phyloP scores from a whole-genome alignment of 2,329 filamentous ascomycete species.

The Aspergillus ustus region DNA sequence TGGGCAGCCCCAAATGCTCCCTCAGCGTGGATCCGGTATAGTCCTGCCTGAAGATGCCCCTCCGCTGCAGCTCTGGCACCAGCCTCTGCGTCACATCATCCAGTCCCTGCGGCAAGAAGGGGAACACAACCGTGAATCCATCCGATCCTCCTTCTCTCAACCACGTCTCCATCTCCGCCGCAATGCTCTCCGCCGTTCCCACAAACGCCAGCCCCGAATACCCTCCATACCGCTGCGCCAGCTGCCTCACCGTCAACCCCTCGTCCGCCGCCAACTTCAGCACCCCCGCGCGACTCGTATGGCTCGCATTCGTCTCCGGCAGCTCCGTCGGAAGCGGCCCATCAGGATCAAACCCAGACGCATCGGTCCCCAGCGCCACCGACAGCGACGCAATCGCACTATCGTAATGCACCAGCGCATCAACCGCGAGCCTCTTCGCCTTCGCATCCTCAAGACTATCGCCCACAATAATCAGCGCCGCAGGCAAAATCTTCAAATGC shows the following conservation, averaged over 20 bases:
- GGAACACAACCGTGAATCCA: slow-evolving; percentile 58
- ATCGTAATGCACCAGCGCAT: slow-evolving; percentile 60
- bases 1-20: slow-evolving; percentile 59
- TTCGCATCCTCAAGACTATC: slow-evolving; percentile 56
- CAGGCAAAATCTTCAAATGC: slow-evolving; percentile 58
- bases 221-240: slow-evolving; percentile 56
- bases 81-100: slow-evolving; percentile 54
- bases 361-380: slow-evolving; percentile 54
- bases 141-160: slow-evolving; percentile 54
- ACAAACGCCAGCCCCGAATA: slow-evolving; percentile 58
- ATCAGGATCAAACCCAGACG: slow-evolving; percentile 55
- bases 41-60: slow-evolving; percentile 57
- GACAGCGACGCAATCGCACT: slow-evolving; percentile 59
- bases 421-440: slow-evolving; percentile 54
- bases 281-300: slow-evolving; percentile 52
- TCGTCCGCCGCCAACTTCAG: slow-evolving; percentile 53
- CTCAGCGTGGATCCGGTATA: slow-evolving; percentile 59
- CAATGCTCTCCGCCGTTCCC: slow-evolving; percentile 54
- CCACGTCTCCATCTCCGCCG: slow-evolving; percentile 57
- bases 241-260: slow-evolving; percentile 55
- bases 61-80: slow-evolving; percentile 56
- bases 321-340: slow-evolving; percentile 54
- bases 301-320: slow-evolving; percentile 60
- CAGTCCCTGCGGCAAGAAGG: slow-evolving; percentile 56
- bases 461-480: slow-evolving; percentile 56